phyloP scores from a whole-genome alignment of 2,329 filamentous ascomycete genomes.

The Trichophyton benhamiae region DNA sequence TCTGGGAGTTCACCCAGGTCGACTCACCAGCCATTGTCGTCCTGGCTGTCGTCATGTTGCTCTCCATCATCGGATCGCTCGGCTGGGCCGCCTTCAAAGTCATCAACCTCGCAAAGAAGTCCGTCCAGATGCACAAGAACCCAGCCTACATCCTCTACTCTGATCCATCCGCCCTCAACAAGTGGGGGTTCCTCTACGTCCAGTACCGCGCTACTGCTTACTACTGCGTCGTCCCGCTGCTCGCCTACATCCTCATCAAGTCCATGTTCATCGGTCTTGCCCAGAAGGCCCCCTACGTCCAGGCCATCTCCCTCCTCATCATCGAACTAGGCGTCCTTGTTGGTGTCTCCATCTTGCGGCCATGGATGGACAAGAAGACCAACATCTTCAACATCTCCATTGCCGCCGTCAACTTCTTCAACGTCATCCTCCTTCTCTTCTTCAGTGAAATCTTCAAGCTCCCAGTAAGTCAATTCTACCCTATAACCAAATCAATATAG shows the following conservation, averaged over 20 bases:
- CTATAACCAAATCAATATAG: not conserved
- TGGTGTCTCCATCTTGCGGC: conserved; percentile 64
- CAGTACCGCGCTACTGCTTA: conserved; percentile 93
- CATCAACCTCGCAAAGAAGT: conserved; percentile 75
- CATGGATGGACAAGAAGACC: conserved; percentile 98
- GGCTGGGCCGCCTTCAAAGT: conserved; percentile 84
- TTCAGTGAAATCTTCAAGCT: conserved; percentile 80
- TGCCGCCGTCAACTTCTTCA: conserved; percentile 77
- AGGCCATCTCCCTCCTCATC: conserved; percentile 70
- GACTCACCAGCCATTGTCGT: conserved; percentile 81
- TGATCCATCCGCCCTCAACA: conserved; percentile 85
- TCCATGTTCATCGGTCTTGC: conserved; percentile 75
- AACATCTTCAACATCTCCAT: conserved; percentile 95
- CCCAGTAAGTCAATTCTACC: conserved; percentile 42
- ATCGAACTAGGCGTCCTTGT: conserved; percentile 72
- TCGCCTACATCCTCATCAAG: conserved; percentile 74
- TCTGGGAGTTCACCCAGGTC: conserved; percentile 81
- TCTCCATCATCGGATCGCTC: conserved; percentile 65
- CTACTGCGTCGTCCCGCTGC: conserved; percentile 76
- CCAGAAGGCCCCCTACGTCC: conserved; percentile 57
- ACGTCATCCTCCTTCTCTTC: conserved; percentile 75
- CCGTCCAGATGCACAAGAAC: conserved; percentile 84
- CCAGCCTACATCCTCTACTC: conserved; percentile 95
- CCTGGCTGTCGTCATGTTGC: conserved; percentile 75
- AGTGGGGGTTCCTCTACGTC: conserved; percentile 96